Percentiles rank a stretch among this genome's conserved stretches.
phyloP scores from a whole-genome alignment of 148 eudicot species.

The Gaultheria prostrata region DNA sequence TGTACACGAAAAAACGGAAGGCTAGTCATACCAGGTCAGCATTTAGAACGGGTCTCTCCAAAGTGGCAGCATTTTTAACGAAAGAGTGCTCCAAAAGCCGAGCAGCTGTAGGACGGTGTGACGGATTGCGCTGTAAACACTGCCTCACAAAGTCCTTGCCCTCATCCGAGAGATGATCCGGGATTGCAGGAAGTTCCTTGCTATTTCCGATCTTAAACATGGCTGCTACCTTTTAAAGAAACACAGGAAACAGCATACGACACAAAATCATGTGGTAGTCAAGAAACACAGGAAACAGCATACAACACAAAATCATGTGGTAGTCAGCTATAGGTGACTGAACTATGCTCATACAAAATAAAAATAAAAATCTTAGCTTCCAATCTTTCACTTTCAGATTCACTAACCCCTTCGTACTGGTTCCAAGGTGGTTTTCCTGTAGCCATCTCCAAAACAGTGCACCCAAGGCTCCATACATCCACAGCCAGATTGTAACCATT shows the following conservation, averaged over 20 bases:
- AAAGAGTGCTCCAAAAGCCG: conserved; percentile 64
- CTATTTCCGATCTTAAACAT: conserved; percentile 74
- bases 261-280: conserved; percentile 1
- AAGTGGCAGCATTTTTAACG: conserved; percentile 33
- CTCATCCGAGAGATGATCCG: conserved; percentile 60
- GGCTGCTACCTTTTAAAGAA: conserved; percentile 60
- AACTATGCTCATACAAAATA: neutral
- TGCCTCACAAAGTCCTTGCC: conserved; percentile 54
- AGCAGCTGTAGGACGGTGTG: conserved; percentile 54
- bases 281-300: neutral
- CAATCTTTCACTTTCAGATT: neutral
- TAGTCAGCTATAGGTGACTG: neutral
- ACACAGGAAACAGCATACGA: neutral
- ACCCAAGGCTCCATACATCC: conserved; percentile 90
- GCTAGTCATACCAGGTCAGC: conserved; percentile 29
- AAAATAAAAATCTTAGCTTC: neutral
- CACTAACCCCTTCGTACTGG: conserved; percentile 79
- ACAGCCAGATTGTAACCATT: conserved; percentile 63
- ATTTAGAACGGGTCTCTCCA: conserved; percentile 32
- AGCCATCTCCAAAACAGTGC: conserved; percentile 87
- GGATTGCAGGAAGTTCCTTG: conserved; percentile 67
- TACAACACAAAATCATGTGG: conserved; percentile 7
- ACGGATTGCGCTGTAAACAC: conserved; percentile 65
- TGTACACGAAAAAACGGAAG: neutral
- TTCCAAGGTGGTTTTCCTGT: conserved; percentile 84